Evolutionary conservation across 495 filamentous ascomycete genomes (phyloP).

Genomic region (Tirmania nivea): DNA sequence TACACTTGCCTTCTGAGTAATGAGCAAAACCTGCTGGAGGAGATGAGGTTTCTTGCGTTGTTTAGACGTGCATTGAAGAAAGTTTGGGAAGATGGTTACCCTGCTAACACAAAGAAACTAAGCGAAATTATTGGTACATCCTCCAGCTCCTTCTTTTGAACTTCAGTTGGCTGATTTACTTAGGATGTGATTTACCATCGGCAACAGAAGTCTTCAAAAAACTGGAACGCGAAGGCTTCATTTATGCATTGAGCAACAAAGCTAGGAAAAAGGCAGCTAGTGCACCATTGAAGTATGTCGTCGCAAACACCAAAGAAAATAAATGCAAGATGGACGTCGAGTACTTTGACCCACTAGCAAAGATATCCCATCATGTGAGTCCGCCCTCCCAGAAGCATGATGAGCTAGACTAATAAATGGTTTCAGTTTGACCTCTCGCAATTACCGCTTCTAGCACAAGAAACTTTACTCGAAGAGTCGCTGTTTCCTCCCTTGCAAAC

Average conservation of each 20-base stretch:
- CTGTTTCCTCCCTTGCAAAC: no score
- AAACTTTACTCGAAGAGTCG: no score
- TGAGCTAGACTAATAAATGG: neutral
- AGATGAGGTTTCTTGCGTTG: conserved; percentile 14
- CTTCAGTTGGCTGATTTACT: neutral
- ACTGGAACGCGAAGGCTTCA: conserved; percentile 15
- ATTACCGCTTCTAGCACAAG: no score
- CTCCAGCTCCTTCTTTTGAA: no score
- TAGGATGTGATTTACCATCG: conserved; percentile 13
- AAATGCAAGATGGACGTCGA: conserved; percentile 6
- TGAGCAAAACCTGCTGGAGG: conserved; percentile 14
- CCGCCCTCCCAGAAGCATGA: neutral
- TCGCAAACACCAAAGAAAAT: conserved; percentile 11
- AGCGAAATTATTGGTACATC: no score
- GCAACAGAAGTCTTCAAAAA: conserved; percentile 11
- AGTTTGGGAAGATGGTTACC: conserved; percentile 8
- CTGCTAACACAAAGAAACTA: neutral
- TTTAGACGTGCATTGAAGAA: conserved; percentile 13
- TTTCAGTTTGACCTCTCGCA: neutral
- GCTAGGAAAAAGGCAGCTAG: conserved; percentile 5
- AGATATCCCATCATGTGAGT: conserved; percentile 19
- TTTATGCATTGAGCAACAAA: conserved; percentile 1
- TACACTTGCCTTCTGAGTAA: conserved; percentile 18
- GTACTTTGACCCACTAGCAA: conserved; percentile 18
- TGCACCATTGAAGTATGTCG: conserved; percentile 3